Evolutionary conservation across 768 basidiomycete species (phyloP).

Genomic region (Candolleomyces aberdarensis): DNA sequence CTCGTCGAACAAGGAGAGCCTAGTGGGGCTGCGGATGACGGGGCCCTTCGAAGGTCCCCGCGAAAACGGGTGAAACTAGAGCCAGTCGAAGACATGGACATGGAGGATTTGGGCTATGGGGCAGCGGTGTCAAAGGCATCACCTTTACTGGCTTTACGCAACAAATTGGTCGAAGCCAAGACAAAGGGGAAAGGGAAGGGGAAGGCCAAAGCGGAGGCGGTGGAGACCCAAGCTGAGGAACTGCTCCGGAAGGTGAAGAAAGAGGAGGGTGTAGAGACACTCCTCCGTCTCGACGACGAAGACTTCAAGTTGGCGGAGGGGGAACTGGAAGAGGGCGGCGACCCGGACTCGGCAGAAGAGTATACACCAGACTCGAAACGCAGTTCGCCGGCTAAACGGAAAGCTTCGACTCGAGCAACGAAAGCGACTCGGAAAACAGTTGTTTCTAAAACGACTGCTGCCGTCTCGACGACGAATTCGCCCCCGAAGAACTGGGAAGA

Average conservation of each 20-base stretch:
- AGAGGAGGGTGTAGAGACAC: no score
- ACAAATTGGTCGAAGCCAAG: not conserved
- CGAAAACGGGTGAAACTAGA: constrained; percentile 7
- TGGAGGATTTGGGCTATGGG: not conserved
- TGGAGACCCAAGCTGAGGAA: not conserved
- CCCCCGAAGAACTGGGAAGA: constrained; percentile 66
- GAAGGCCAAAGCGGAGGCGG: not conserved
- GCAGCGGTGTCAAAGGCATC: not conserved
- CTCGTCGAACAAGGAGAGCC: not conserved
- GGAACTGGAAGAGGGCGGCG: no score
- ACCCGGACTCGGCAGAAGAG: no score
- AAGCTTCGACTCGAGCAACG: no score
- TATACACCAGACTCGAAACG: no score
- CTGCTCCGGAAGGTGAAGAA: no score
- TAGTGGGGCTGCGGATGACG: not conserved
- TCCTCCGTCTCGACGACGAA: no score
- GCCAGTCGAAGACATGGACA: not conserved
- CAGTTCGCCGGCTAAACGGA: no score
- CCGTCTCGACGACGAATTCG: constrained; percentile 60
- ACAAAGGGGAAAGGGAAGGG: constrained; percentile 2
- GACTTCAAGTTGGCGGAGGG: no score
- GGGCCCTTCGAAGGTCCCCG: not conserved
- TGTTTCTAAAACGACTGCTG: not conserved
- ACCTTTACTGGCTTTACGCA: not conserved
- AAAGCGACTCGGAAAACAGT: no score